phyloP scores from a whole-genome alignment of 345 rosid genomes.

The Bruguiera sexangula region DNA sequence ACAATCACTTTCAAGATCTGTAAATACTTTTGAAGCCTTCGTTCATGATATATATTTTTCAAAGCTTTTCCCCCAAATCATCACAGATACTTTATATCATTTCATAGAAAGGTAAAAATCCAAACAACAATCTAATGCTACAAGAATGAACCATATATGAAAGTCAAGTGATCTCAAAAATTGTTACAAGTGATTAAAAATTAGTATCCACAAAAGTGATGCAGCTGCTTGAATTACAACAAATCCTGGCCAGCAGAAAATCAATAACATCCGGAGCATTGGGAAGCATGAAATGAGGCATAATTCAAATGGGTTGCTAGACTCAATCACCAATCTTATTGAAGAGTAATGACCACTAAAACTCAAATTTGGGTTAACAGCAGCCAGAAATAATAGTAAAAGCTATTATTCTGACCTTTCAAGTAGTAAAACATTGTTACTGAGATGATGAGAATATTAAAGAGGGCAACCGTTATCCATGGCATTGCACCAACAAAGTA shows the following conservation, averaged over 20 bases:
- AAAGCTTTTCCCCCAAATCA: no score
- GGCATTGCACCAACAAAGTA: slow-evolving; percentile 97
- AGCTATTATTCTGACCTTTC: slow-evolving; percentile 51
- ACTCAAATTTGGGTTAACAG: background rate
- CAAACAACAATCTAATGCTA: background rate
- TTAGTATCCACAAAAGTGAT: background rate
- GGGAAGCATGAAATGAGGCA: background rate
- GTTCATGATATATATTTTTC: no score
- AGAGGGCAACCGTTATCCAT: slow-evolving; percentile 86
- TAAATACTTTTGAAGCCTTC: background rate
- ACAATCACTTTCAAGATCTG: background rate
- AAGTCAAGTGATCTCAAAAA: background rate
- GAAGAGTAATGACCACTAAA: background rate
- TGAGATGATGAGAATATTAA: slow-evolving; percentile 70
- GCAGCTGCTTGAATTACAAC: background rate
- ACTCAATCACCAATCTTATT: background rate
- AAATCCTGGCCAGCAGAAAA: slow-evolving; percentile 3
- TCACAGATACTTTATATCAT: background rate
- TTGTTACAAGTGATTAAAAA: background rate
- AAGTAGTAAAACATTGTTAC: slow-evolving; percentile 83
- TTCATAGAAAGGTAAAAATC: background rate
- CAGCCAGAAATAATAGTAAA: background rate
- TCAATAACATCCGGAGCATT: background rate
- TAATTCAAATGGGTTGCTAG: background rate
- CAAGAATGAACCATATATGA: background rate